Conservation (phyloP, 75 land plant genomes). For the Pinus taeda region DNA sequence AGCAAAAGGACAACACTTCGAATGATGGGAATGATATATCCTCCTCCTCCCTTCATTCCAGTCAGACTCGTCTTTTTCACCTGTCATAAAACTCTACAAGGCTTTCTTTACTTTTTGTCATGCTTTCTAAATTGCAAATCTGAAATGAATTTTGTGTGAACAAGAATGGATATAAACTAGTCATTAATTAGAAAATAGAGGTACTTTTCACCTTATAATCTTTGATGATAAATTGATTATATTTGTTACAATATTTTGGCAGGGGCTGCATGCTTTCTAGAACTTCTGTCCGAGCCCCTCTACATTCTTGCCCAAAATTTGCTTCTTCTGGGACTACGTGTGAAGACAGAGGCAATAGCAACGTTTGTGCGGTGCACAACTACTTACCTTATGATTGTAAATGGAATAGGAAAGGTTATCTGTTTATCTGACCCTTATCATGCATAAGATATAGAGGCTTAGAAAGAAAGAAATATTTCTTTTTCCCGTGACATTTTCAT, state of each 20-base stretch:
- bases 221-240: slow-evolving; percentile 1
- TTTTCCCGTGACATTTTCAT: neutral
- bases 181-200: neutral
- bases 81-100: neutral
- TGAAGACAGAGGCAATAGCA: slow-evolving; percentile 71
- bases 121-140: neutral
- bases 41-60: neutral
- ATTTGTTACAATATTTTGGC: slow-evolving; percentile 14
- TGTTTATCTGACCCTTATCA: neutral
- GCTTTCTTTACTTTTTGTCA: neutral
- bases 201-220: neutral
- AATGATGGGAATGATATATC: neutral
- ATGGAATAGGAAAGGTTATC: slow-evolving; percentile 50
- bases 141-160: neutral
- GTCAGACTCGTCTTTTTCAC: neutral
- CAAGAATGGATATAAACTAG: neutral
- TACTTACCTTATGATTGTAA: slow-evolving; percentile 58
- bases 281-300: slow-evolving; percentile 82
- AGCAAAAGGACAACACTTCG: neutral
- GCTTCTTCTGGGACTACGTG: slow-evolving; percentile 64
- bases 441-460: neutral
- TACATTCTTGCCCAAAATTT: slow-evolving; percentile 89
- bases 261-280: slow-evolving; percentile 87
- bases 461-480: neutral
- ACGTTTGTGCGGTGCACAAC: slow-evolving; percentile 69